Evolutionary conservation across 1,284 basidiomycete genomes (phyloP).

Genomic region (Blastosporella zonata): DNA sequence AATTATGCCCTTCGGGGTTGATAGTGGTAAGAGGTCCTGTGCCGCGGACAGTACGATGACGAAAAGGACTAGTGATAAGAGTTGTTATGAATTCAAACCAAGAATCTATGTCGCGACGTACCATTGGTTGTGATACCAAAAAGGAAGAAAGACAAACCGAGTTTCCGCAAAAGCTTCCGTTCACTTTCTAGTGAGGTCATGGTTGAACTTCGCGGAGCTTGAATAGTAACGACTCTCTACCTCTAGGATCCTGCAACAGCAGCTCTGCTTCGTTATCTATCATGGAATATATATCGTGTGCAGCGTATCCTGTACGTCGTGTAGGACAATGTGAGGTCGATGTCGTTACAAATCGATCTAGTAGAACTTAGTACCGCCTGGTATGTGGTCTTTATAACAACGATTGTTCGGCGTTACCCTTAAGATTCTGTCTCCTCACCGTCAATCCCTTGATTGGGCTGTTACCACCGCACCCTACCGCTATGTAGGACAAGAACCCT

Average conservation of each 20-base stretch:
- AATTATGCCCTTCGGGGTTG: slow-evolving; percentile 89
- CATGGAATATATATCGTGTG: background rate
- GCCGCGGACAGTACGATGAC: slow-evolving; percentile 97
- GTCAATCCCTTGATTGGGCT: too few relatives aligned
- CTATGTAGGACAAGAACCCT: too few relatives aligned
- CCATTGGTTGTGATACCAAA: slow-evolving; percentile 63
- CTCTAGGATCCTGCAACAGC: background rate
- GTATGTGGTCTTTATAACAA: too few relatives aligned
- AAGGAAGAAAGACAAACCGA: slow-evolving; percentile 56
- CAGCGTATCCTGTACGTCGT: background rate
- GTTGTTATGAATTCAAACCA: background rate
- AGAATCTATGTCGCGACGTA: slow-evolving; percentile 17
- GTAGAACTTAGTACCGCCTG: background rate
- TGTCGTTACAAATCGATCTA: background rate
- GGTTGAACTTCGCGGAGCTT: background rate
- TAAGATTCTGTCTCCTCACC: too few relatives aligned
- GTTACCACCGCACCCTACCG: too few relatives aligned
- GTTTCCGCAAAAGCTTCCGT: slow-evolving; percentile 33
- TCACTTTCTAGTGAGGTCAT: slow-evolving; percentile 14
- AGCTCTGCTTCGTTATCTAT: background rate
- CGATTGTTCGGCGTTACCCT: too few relatives aligned
- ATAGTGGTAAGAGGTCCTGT: slow-evolving; percentile 87
- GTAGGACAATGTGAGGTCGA: background rate
- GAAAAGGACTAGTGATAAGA: slow-evolving; percentile 68
- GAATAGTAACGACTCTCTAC: background rate